phyloP scores from a whole-genome alignment of 2,329 filamentous ascomycete species.

The Plenodomus tracheiphilus region DNA sequence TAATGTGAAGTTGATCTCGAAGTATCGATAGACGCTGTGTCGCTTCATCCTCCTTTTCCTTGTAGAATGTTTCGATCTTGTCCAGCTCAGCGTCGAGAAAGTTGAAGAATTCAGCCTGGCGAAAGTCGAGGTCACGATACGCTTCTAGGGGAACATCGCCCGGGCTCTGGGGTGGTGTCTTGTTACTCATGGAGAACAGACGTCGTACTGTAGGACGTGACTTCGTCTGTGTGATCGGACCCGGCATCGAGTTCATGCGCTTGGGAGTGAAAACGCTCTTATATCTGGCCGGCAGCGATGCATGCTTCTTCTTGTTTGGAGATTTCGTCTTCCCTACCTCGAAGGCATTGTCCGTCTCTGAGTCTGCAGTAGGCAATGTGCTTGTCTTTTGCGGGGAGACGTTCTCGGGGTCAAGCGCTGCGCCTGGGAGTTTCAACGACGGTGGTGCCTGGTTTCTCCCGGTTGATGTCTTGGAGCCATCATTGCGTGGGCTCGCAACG shows the following conservation, averaged over 20 bases:
- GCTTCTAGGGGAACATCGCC: slow-evolving; percentile 58
- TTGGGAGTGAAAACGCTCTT: slow-evolving; percentile 46
- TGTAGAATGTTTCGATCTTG: slow-evolving; percentile 94
- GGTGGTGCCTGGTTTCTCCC: slow-evolving; percentile 45
- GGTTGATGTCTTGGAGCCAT: slow-evolving; percentile 10
- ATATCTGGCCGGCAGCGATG: slow-evolving; percentile 34
- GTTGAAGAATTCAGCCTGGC: slow-evolving; percentile 81
- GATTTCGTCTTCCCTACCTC: slow-evolving; percentile 48
- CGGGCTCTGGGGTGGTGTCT: slow-evolving; percentile 39
- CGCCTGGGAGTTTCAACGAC: slow-evolving; percentile 63
- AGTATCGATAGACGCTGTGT: slow-evolving; percentile 70
- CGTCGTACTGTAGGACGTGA: slow-evolving; percentile 44
- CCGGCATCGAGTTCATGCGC: slow-evolving; percentile 47
- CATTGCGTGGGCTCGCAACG: slow-evolving; percentile 54
- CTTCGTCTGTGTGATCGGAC: slow-evolving; percentile 23
- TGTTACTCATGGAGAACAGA: slow-evolving; percentile 50
- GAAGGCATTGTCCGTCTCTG: slow-evolving; percentile 45
- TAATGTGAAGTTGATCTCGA: slow-evolving; percentile 85
- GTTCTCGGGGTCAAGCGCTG: slow-evolving; percentile 56
- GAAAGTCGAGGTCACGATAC: slow-evolving; percentile 67
- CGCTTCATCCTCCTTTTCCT: slow-evolving; percentile 83
- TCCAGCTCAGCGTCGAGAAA: slow-evolving; percentile 82
- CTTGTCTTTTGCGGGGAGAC: slow-evolving; percentile 23
- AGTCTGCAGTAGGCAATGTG: slow-evolving; percentile 19
- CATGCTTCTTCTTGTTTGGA: slow-evolving; percentile 34